Evolutionary conservation across 2,329 filamentous ascomycete genomes (phyloP), one percentile per base, ranked within the genome.

Genomic region (Penicillium rolfsii): DNA sequence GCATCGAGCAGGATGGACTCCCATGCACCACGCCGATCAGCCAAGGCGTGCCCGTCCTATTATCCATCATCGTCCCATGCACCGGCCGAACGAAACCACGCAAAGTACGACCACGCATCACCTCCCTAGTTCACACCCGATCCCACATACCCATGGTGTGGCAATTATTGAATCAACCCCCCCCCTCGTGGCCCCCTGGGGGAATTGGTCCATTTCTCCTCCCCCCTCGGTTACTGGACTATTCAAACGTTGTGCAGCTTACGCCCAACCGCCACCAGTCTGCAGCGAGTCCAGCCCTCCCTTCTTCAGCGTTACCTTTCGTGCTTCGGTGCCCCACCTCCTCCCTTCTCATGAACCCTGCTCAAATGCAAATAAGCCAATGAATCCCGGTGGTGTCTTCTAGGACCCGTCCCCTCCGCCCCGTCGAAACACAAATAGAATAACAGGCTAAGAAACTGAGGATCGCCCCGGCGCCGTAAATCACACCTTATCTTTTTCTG

Each of bases 131-230:
- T 30, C 30, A 9, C 45, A 9, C 45, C 26, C 45, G 46, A 48
- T n/a, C 14, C 48, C 48, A 50, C 48, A 50, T 50, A 33, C 48
- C 19, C 48, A 35, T 48, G 26, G 30, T 48, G 28, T 50, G 48
- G 48, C 48, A n/a, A 50, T 50, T 19, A 50, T 35, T 19, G 48
- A 30, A n/a, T n/a, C 8, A 46, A 48, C 14, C 48, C 48, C n/a
- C n/a, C 35, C 48, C 48, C 48, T 50, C 48, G 48, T 50, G 48
- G 48, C 16, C 48, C n/a, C 48, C 48, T 50, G 35, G n/a, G 16
- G n/a, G 8, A 50, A 35, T 12, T 14, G 35, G 12, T 36, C 35
- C 4, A 8, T 2, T 5, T 22, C 12, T 30, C 48, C 14, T 30
- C 45, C 45, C 48, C 48, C 24, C 30, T 24, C 45, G 45, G 28